Conservation (phyloP, 768 basidiomycete species). For the Termitomyces sp. region DNA sequence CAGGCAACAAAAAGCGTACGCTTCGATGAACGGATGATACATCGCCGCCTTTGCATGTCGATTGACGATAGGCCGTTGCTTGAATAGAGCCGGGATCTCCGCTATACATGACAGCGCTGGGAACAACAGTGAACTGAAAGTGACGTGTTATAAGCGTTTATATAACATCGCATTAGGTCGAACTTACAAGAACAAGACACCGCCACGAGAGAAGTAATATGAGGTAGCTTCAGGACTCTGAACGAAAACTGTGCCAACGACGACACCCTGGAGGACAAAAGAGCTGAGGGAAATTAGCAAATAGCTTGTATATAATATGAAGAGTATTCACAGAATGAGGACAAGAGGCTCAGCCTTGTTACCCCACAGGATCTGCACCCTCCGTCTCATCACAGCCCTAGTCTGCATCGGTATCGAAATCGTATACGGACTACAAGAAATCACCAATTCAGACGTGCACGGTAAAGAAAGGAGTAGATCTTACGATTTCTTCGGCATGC, state of each 20-base stretch:
- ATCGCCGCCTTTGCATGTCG: slow-evolving; percentile 57
- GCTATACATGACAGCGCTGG: slow-evolving; percentile 56
- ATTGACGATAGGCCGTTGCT: slow-evolving; percentile 54
- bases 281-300: slow-evolving; percentile 27
- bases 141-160: neutral
- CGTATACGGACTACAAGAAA: slow-evolving; percentile 27
- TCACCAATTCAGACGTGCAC: neutral
- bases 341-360: slow-evolving; percentile 24
- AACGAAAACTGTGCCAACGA: slow-evolving; percentile 65
- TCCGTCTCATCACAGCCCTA: slow-evolving; percentile 31
- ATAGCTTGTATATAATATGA: neutral
- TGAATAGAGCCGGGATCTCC: slow-evolving; percentile 60
- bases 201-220: slow-evolving; percentile 72
- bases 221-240: slow-evolving; percentile 47
- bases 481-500: slow-evolving; percentile 29
- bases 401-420: slow-evolving; percentile 32
- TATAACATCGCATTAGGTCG: neutral
- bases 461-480: neutral
- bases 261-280: slow-evolving; percentile 45
- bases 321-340: slow-evolving; percentile 23
- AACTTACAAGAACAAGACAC: slow-evolving; percentile 70
- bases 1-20: slow-evolving; percentile 9
- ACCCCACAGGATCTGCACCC: slow-evolving; percentile 34
- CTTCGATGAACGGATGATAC: slow-evolving; percentile 53
- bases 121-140: slow-evolving; percentile 49